These are phyloP conservation scores for Cardamine occulta DNA, from an alignment of 345 rosid genomes.

Conservation along the genomic window DNA sequence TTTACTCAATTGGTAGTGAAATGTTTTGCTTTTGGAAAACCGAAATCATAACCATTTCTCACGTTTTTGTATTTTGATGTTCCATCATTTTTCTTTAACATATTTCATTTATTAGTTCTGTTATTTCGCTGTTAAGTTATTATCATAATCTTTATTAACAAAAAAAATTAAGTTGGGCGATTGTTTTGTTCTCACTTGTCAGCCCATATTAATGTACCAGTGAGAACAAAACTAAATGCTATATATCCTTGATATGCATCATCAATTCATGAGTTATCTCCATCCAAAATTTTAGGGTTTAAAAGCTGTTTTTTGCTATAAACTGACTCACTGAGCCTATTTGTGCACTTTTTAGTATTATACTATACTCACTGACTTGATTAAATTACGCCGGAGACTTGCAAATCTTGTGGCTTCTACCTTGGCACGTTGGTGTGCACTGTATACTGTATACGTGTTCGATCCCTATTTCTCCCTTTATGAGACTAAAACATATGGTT, in stretches of 20 bases:
- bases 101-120: not conserved
- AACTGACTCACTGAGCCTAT: slow-evolving; percentile 42
- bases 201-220: not conserved
- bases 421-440: slow-evolving; percentile 6
- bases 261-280: slow-evolving; percentile 21
- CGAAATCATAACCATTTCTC: not conserved
- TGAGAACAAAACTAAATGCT: not conserved
- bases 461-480: not conserved
- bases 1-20: slow-evolving; percentile 1
- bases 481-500: not conserved
- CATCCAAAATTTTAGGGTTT: slow-evolving; percentile 26
- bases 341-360: slow-evolving; percentile 26
- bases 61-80: not conserved
- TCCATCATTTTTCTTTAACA: not conserved
- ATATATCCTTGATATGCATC: slow-evolving; percentile 6
- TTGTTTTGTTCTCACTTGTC: not conserved
- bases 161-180: not conserved
- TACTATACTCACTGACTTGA: slow-evolving; percentile 32
- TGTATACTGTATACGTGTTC: slow-evolving; percentile 8
- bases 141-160: not conserved
- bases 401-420: slow-evolving; percentile 23
- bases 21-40: not conserved
- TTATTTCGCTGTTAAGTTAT: not conserved
- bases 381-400: slow-evolving; percentile 7
- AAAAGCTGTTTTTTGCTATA: slow-evolving; percentile 38